Evolutionary conservation across 2,329 filamentous ascomycete genomes (phyloP).

Genomic region (Pseudocercospora pini-densiflorae): DNA sequence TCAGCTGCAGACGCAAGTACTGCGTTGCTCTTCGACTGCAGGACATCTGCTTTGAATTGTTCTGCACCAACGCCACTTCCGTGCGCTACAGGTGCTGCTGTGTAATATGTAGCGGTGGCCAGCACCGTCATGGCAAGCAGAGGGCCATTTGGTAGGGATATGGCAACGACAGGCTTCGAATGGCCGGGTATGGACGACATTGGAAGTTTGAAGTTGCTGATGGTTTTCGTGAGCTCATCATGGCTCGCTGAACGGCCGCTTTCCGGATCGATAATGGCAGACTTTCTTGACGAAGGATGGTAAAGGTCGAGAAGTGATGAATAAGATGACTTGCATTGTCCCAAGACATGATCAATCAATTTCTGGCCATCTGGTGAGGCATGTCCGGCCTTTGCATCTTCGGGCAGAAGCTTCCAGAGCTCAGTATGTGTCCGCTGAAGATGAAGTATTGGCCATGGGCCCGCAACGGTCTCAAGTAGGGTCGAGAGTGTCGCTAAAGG

Average conservation of each 20-base stretch:
- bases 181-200: conserved; percentile 16
- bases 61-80: conserved; percentile 50
- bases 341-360: conserved; percentile 29
- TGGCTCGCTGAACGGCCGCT: conserved; percentile 34
- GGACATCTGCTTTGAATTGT: conserved; percentile 57
- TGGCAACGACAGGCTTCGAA: conserved; percentile 52
- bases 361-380: conserved; percentile 20
- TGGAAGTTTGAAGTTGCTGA: conserved; percentile 36
- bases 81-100: conserved; percentile 58
- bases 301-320: conserved; percentile 36
- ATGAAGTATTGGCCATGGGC: conserved; percentile 38
- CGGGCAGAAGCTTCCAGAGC: conserved; percentile 45
- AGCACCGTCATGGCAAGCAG: conserved; percentile 57
- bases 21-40: conserved; percentile 52
- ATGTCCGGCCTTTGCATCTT: conserved; percentile 41
- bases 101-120: conserved; percentile 56
- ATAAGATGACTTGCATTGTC: conserved; percentile 38
- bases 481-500: conserved; percentile 35
- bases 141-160: conserved; percentile 60
- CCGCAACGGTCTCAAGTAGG: conserved; percentile 29
- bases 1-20: conserved; percentile 53
- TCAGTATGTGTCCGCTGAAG: conserved; percentile 42
- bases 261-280: conserved; percentile 39
- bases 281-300: conserved; percentile 27
- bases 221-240: conserved; percentile 31